These are phyloP conservation scores for Fraxinus excelsior DNA, from an alignment of 257 asterid genomes.

Conservation along the genomic window DNA sequence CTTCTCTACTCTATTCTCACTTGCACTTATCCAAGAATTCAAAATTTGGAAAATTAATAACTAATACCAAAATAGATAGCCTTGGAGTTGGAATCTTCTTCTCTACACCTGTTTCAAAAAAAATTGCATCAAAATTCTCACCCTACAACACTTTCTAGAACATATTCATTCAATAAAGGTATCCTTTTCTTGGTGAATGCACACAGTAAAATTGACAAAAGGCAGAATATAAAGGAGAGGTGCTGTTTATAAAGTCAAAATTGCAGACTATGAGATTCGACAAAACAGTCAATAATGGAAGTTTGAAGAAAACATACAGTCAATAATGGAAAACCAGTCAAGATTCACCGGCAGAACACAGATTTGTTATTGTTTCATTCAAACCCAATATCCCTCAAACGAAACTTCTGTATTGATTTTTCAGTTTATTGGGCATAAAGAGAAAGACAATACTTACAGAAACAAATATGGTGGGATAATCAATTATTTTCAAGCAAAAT, in stretches of 20 bases:
- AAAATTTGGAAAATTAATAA: neutral
- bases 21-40: neutral
- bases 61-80: neutral
- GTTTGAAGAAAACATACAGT: constrained; percentile 11
- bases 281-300: constrained; percentile 26
- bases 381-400: constrained; percentile 5
- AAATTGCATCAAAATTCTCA: constrained; percentile 9
- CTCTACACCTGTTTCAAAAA: constrained; percentile 16
- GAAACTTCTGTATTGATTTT: neutral
- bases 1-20: neutral
- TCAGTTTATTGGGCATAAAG: neutral
- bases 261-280: constrained; percentile 9
- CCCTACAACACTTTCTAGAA: neutral
- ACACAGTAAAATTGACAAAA: constrained; percentile 6
- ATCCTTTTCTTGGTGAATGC: neutral
- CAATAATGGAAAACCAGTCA: constrained; percentile 13
- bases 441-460: neutral
- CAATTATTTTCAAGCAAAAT: no score
- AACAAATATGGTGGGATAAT: no score
- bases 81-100: neutral
- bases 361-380: constrained; percentile 24
- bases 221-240: constrained; percentile 3
- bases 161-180: neutral
- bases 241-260: constrained; percentile 29
- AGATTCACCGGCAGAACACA: constrained; percentile 28